phyloP scores from a whole-genome alignment of 1,284 basidiomycete species.

The Vanrija sp. region DNA sequence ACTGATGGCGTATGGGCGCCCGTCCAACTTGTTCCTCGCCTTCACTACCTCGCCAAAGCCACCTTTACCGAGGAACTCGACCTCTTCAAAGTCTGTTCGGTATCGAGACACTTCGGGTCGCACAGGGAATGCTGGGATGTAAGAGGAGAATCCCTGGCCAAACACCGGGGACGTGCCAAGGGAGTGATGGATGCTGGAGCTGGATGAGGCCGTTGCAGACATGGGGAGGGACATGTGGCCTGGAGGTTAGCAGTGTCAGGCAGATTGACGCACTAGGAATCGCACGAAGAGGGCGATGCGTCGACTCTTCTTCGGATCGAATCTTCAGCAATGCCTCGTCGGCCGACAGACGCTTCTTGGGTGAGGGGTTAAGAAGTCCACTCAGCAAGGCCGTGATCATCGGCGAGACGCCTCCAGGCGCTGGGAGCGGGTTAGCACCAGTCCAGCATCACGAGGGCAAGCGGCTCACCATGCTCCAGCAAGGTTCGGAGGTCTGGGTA shows the following conservation, averaged over 20 bases:
- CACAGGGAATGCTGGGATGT: constrained; percentile 22
- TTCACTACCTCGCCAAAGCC: constrained; percentile 94
- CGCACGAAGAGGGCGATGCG: constrained; percentile 9
- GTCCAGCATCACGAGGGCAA: too few species aligned
- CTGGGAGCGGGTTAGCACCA: constrained; percentile 7
- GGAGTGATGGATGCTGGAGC: constrained; percentile 12
- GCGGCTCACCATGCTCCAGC: constrained; percentile 39
- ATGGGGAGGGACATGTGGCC: background rate
- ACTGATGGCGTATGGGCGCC: constrained; percentile 47
- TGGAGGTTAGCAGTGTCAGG: background rate
- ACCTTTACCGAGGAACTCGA: constrained; percentile 64
- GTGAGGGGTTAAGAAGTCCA: constrained; percentile 35
- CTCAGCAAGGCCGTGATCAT: constrained; percentile 31
- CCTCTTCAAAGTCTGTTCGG: constrained; percentile 48
- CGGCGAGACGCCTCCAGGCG: constrained; percentile 23
- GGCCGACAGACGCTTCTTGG: constrained; percentile 42
- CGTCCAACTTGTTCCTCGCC: constrained; percentile 70
- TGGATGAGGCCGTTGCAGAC: background rate
- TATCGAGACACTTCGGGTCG: constrained; percentile 37
- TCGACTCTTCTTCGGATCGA: constrained; percentile 26
- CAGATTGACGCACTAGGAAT: background rate
- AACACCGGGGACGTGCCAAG: constrained; percentile 31
- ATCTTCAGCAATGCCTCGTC: constrained; percentile 38
- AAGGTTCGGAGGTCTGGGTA: constrained; percentile 37
- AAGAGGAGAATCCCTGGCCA: constrained; percentile 16